Evolutionary conservation across 768 basidiomycete genomes (phyloP).

Genomic region (Rhodotorula kratochvilovae): DNA sequence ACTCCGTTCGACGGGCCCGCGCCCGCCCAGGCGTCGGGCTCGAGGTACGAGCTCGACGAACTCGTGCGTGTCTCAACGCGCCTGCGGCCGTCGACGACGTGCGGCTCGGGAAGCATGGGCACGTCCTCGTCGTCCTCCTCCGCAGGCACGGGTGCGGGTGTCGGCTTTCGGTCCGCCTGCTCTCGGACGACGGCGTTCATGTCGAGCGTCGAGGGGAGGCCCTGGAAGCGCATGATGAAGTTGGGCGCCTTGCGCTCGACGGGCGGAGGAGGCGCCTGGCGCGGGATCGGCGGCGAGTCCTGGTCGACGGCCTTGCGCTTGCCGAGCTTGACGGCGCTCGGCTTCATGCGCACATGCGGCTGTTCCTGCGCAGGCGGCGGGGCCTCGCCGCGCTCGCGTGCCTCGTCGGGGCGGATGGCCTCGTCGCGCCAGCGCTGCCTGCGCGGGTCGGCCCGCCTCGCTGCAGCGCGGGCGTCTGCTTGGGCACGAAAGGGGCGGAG

Average conservation of each 20-base stretch:
- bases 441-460: not conserved
- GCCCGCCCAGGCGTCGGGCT: not conserved
- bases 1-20: not conserved
- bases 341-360: not conserved
- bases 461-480: not conserved
- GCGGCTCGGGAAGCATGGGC: too few species aligned
- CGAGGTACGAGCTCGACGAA: too few species aligned
- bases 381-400: not conserved
- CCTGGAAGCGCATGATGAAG: not conserved
- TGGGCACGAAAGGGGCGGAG: not conserved
- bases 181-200: not conserved
- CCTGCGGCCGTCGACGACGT: too few species aligned
- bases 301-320: constrained; percentile 1
- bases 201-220: not conserved
- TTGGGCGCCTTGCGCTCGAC: not conserved
- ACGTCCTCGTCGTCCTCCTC: too few species aligned
- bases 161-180: not conserved
- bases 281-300: not conserved
- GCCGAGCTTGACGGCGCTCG: constrained; percentile 1
- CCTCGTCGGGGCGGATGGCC: not conserved
- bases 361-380: not conserved
- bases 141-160: too few species aligned
- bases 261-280: not conserved
- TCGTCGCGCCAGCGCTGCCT: not conserved
- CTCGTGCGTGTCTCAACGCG: too few species aligned